Base-by-base conservation (phyloP, 306 rosid species). In the Aeschynomene evenia region DNA sequence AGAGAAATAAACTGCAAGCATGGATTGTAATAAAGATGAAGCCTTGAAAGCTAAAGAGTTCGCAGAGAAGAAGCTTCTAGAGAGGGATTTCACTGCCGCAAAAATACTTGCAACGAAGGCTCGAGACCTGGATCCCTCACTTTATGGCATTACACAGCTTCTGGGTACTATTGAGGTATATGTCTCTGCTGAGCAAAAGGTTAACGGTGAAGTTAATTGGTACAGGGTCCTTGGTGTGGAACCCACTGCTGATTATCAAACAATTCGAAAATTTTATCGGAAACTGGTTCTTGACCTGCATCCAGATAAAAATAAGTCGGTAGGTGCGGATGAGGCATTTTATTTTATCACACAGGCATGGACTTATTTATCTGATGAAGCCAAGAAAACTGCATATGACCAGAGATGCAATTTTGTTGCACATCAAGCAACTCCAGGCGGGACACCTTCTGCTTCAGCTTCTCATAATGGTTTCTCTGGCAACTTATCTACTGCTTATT, bases 301-400 rank as follows among this genome's bases (percentile, higher is more conserved):
- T 66, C 98, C 96, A 4, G 97, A 88, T 40, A 86, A 80, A 81
- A 93, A 93, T 72, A 88, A 86, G 75, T 86, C 98, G 2, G 78
- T 78, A 6, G 98, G 97, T 23, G 96, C 94, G 0, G 86, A 80
- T 13, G 91, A 83, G 45, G 98, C 98, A 39, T 93, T 90, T 83
- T 79, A 66, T 69, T 82, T 90, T 60, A 20, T 93, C 33, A 52
- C 83, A 9, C 84, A 85, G 74, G 98, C 96, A 49, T 89, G 90
- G 91, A 82, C 69, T 18, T 61, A 77, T 11, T 59, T 91, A 60
- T 89, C 96, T 33, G 83, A 89, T 79, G 81, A 80, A 66, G 66
- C 54, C 80, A 75, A 71, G 70, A 85, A 80, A 73, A 16, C 31
- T 46, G 60, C 22, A 7, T 82, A 75, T 77, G 93, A 85, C 53